Conservation (phyloP, 2,329 filamentous ascomycete species). For the Penicillium rolfsii region DNA sequence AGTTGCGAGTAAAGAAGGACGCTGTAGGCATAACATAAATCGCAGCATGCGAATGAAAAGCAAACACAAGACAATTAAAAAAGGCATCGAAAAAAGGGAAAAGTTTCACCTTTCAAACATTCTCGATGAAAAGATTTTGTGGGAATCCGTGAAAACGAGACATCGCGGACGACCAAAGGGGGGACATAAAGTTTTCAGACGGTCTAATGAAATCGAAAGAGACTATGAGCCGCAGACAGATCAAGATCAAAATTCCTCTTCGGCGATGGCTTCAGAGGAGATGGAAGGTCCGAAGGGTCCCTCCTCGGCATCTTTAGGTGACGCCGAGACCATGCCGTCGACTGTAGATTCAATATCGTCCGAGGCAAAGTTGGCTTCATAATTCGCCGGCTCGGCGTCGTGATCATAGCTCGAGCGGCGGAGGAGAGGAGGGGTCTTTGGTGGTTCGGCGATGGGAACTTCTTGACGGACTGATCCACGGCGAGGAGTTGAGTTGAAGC, state of each 20-base stretch:
- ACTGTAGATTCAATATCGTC: slow-evolving; percentile 56
- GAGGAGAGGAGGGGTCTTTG: slow-evolving; percentile 59
- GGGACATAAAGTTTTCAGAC: slow-evolving; percentile 12
- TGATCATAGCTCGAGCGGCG: slow-evolving; percentile 61
- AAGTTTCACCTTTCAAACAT: background rate
- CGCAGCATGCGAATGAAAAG: background rate
- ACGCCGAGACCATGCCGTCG: slow-evolving; percentile 44
- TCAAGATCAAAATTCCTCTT: slow-evolving; percentile 10
- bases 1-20: background rate
- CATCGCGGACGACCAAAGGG: background rate
- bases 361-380: slow-evolving; percentile 49
- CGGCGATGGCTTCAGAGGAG: slow-evolving; percentile 13
- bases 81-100: background rate
- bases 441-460: slow-evolving; percentile 38
- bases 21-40: slow-evolving; percentile 3
- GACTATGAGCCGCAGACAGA: background rate
- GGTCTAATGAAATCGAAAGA: slow-evolving; percentile 7
- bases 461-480: slow-evolving; percentile 38
- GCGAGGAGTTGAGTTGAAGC: slow-evolving; percentile 34
- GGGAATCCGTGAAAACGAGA: slow-evolving; percentile 1
- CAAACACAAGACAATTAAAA: background rate
- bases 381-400: slow-evolving; percentile 58
- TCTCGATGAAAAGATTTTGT: background rate
- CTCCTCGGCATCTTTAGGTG: slow-evolving; percentile 37
- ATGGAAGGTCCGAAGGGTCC: slow-evolving; percentile 41